A percentile compares a stretch with the other conserved stretches of the same genome.
phyloP scores from a whole-genome alignment of 1,284 basidiomycete genomes.

The Flammula alnicola region DNA sequence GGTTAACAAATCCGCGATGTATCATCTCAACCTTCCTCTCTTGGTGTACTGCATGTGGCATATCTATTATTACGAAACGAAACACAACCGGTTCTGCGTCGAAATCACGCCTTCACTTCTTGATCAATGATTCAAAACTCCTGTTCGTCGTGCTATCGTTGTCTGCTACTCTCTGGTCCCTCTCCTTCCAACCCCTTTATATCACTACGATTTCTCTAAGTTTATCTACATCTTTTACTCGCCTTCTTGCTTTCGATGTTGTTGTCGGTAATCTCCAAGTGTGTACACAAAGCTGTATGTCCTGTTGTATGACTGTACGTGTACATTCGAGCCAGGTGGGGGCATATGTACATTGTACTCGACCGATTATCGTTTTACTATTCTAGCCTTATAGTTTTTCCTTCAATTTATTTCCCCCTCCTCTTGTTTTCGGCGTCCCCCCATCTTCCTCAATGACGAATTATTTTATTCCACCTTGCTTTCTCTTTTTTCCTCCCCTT shows the following conservation, averaged over 20 bases:
- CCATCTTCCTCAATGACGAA: neutral
- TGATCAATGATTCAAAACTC: slow-evolving; percentile 15
- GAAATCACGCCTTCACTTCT: slow-evolving; percentile 19
- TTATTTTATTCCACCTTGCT: neutral
- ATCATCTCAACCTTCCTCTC: slow-evolving; percentile 15
- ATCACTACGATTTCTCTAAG: slow-evolving; percentile 18
- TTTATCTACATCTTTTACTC: slow-evolving; percentile 7
- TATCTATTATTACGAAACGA: slow-evolving; percentile 28
- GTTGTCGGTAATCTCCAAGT: slow-evolving; percentile 25
- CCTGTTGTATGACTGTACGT: slow-evolving; percentile 26
- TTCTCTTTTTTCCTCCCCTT: neutral
- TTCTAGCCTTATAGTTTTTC: slow-evolving; percentile 9
- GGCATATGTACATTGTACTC: slow-evolving; percentile 10
- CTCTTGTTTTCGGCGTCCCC: slow-evolving; percentile 1
- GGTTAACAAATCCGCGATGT: slow-evolving; percentile 19
- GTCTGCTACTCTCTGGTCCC: slow-evolving; percentile 13
- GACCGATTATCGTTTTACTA: slow-evolving; percentile 5
- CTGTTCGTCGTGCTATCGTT: slow-evolving; percentile 23
- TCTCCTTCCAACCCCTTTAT: slow-evolving; percentile 10
- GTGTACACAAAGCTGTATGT: slow-evolving; percentile 30
- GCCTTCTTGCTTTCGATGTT: slow-evolving; percentile 23
- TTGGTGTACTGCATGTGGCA: slow-evolving; percentile 25
- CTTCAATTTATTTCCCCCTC: slow-evolving; percentile 4
- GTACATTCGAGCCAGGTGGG: slow-evolving; percentile 18
- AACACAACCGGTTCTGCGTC: slow-evolving; percentile 20